Evolutionary conservation across 2,329 filamentous ascomycete species (phyloP), one percentile per base, ranked within the genome.

Genomic region (Exophiala mesophila): DNA sequence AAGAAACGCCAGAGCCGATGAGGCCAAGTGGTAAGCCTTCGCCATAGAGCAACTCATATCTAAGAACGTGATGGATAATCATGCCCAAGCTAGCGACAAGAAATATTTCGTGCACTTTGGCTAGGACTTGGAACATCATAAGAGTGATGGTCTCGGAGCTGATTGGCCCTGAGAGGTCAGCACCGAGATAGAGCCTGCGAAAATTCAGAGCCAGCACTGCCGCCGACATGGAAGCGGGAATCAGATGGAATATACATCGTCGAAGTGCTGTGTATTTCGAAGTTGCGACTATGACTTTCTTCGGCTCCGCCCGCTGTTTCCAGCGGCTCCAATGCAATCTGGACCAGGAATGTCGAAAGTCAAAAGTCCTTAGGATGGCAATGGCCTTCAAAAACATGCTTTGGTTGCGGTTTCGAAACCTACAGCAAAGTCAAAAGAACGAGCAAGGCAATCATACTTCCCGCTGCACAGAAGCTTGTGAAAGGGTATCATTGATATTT

Each of bases 11-110:
- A 13, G 30, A 32, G 24, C 19, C 35, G 18, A 46, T 12, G 19
- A 46, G 18, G n/a, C 31, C 43, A 3, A 42, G 43, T 30, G 43
- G 43, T 10, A 46, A 21, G 6, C 39, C 39, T 31, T 46, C 39
- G 12, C 39, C 43, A 32, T 42, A 12, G 21, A 46, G 17, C 7
- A 42, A 12, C 23, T 46, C 29, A 8, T 33, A 30, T 8, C 39
- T 19, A 18, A 46, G 10, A 10, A 42, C n/a, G n/a, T 46, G 37
- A 19, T 42, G 24, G 13, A 42, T 24, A 15, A 46, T 24, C 12
- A 26, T 37, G 7, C 38, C 40, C 12, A 44, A 35, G 24, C 44
- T 47, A 6, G 44, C 44, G 5, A 47, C 28, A n/a, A 39, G 39
- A 8, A 33, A 17, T 15, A 41, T 17, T n/a, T 39, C 44, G 18